These are phyloP conservation scores for Xerocomellus dryophilus DNA, from an alignment of 768 basidiomycete species.

Conservation along the genomic window DNA sequence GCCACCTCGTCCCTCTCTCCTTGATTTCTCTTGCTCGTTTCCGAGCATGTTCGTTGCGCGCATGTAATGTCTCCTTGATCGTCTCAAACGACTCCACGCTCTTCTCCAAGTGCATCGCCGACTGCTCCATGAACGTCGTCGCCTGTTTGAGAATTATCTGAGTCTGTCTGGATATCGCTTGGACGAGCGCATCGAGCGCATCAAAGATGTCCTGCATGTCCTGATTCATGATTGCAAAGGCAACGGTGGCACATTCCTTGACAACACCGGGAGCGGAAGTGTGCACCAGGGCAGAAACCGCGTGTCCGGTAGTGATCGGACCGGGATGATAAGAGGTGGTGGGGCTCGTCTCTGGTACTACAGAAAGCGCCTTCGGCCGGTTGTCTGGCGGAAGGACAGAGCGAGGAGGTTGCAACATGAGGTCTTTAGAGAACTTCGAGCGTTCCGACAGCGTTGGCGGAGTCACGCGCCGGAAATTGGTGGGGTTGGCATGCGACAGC, in stretches of 20 bases:
- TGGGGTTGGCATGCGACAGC: conserved; percentile 26
- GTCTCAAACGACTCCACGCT: conserved; percentile 36
- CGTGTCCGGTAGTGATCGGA: conserved; percentile 13
- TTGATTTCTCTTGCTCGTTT: conserved; percentile 51
- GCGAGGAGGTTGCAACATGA: conserved; percentile 35
- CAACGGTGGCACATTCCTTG: conserved; percentile 45
- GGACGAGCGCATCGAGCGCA: conserved; percentile 56
- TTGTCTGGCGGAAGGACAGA: conserved; percentile 24
- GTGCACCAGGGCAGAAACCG: conserved; percentile 29
- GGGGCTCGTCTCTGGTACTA: conserved; percentile 21
- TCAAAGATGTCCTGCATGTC: conserved; percentile 58
- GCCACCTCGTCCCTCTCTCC: conserved; percentile 45
- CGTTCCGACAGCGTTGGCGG: conserved; percentile 27
- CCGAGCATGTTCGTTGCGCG: conserved; percentile 51
- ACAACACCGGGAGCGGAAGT: conserved; percentile 48
- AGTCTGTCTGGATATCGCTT: conserved; percentile 47
- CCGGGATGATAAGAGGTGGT: conserved; percentile 8
- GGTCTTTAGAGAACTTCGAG: conserved; percentile 32
- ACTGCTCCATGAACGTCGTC: conserved; percentile 42
- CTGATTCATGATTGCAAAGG: conserved; percentile 42
- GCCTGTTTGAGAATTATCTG: conserved; percentile 31
- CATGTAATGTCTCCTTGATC: conserved; percentile 41
- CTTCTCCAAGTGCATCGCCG: conserved; percentile 36
- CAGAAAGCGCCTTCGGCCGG: conserved; percentile 30
- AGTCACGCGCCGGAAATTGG: conserved; percentile 18